Evolutionary conservation across 306 rosid genomes (phyloP).

Genomic region (Malus sieversii): DNA sequence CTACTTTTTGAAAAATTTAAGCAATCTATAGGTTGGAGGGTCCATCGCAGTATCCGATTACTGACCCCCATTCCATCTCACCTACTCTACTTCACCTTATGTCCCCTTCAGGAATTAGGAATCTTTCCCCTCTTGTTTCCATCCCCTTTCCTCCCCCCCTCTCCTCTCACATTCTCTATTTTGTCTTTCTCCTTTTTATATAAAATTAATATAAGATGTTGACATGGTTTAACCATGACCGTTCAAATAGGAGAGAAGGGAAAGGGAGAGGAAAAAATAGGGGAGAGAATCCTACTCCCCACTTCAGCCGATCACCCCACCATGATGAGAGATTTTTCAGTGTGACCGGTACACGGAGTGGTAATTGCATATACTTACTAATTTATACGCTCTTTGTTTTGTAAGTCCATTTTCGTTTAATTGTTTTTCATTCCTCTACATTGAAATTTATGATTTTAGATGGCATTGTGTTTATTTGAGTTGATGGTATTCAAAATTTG

Average conservation of each 20-base stretch:
- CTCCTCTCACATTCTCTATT: no score
- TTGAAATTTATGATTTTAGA: neutral
- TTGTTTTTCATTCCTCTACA: neutral
- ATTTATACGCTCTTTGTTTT: neutral
- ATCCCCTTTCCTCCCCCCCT: no score
- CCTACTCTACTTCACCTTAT: neutral
- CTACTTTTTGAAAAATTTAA: no score
- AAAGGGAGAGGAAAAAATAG: no score
- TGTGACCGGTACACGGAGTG: no score
- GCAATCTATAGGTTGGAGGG: neutral
- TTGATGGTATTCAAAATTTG: neutral
- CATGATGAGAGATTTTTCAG: no score
- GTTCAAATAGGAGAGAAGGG: no score
- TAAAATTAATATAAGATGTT: no score
- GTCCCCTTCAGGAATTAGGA: no score
- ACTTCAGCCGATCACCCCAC: neutral
- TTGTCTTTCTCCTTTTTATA: no score
- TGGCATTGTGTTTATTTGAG: neutral
- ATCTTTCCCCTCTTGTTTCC: no score
- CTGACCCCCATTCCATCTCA: neutral
- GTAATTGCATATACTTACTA: neutral
- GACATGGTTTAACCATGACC: rapidly evolving
- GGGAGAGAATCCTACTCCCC: no score
- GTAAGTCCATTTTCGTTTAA: neutral
- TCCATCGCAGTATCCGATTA: neutral